phyloP scores from a whole-genome alignment of 768 basidiomycete species.

The Leccinum olivaceopallidum region DNA sequence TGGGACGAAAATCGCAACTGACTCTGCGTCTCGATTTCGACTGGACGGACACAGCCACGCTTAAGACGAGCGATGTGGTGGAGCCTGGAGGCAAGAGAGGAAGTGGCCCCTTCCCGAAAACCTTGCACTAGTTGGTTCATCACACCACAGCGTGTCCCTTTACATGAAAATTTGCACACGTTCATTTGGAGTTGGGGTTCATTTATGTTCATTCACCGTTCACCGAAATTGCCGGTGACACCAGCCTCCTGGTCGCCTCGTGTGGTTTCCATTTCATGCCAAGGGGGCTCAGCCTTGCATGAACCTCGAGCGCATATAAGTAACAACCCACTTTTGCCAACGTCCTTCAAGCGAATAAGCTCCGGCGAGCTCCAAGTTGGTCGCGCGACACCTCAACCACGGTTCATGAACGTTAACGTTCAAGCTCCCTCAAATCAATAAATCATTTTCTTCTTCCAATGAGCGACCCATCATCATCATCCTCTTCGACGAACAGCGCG shows the following conservation, averaged over 20 bases:
- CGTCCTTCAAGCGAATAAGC: not conserved
- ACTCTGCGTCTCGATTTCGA: too few species aligned
- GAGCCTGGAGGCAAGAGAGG: too few species aligned
- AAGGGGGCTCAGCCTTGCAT: not conserved
- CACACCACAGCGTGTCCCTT: too few species aligned
- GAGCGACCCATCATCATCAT: not conserved
- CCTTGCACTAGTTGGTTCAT: too few species aligned
- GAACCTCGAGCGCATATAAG: slow-evolving; percentile 1
- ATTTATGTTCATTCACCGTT: not conserved
- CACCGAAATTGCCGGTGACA: not conserved
- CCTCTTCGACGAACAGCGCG: not conserved
- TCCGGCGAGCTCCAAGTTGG: not conserved
- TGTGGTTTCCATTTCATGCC: not conserved
- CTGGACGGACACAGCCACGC: too few species aligned
- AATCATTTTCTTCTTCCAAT: not conserved
- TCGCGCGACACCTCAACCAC: too few species aligned
- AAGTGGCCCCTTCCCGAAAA: too few species aligned
- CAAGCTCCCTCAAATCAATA: not conserved
- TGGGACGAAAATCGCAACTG: too few species aligned
- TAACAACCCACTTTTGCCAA: not conserved
- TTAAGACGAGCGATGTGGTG: too few species aligned
- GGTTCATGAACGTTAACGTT: not conserved
- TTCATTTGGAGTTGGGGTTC: too few species aligned
- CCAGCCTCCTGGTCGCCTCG: slow-evolving; percentile 14
- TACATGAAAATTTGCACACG: too few species aligned